Base-by-base conservation (phyloP, 2,329 filamentous ascomycete species). In the Curvularia sp. region DNA sequence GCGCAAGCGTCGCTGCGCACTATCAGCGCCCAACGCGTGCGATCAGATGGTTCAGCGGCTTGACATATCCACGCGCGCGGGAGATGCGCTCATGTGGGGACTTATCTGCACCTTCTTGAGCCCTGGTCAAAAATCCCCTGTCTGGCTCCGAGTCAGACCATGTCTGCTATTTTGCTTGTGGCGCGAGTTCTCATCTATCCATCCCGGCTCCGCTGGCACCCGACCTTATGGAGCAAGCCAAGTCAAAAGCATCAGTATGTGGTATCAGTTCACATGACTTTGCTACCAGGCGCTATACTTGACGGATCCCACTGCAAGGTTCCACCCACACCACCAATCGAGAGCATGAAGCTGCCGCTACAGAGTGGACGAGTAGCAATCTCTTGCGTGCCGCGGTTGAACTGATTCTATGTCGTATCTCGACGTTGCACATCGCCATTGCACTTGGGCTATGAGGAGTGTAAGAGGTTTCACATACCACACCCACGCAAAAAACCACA, bases 181-280 rank as follows among this genome's bases (percentile, higher is more conserved):
- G 59, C 39, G 46, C 42, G 42, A 32, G 43, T 39, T 55, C 58
- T 57, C 57, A 66, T 64, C 30, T 69, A 47, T 63, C 32, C 5
- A 54, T 54, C 65, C 72, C 59, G 63, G 65, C 60, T 68, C 58
- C 59, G 65, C 70, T 74, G 60, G 70, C 70, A 74, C 70, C 54
- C 57, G 52, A 55, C 60, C 59, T 57, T 61, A 54, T 63, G 46
- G 60, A 36, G 32, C 23, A 27, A 38, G 55, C 47, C 34, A 41
- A 45, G 32, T 59, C 61, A 52, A 60, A 27, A 59, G 49, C 56
- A 45, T 42, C 54, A 15, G 43, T 57, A 54, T 19, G 53, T 57
- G 53, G 49, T 30, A 38, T 25, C n/a, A 28, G n/a, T 30, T 52
- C 48, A 43, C 34, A 23, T 51, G 39, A 47, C 53, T 39, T 55